Conservation (phyloP, 176 grass and related monocot genomes). For the Lolium rigidum region DNA sequence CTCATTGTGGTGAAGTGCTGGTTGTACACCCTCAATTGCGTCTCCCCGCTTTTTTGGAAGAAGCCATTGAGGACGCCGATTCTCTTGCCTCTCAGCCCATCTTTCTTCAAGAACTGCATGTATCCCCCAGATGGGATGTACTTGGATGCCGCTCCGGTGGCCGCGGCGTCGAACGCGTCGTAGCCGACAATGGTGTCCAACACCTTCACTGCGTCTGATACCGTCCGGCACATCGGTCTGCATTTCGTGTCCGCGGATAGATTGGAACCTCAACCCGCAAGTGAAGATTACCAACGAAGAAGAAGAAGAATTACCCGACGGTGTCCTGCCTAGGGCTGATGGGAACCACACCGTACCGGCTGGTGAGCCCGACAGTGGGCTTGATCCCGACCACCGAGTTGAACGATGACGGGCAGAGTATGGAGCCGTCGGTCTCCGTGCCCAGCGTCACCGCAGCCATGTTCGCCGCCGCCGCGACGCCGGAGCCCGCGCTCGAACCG, state of each 20-base stretch:
- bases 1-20: conserved; percentile 52
- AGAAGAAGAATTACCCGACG: conserved; percentile 39
- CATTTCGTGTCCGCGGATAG: neutral
- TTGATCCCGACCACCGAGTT: conserved; percentile 69
- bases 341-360: conserved; percentile 55
- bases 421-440: conserved; percentile 63
- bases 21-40: conserved; percentile 21
- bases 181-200: conserved; percentile 63
- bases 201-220: conserved; percentile 61
- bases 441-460: conserved; percentile 60
- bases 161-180: conserved; percentile 44
- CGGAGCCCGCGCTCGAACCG: conserved; percentile 51
- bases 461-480: conserved; percentile 58
- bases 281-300: neutral
- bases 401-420: conserved; percentile 46
- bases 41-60: neutral
- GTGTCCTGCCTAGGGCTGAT: conserved; percentile 51
- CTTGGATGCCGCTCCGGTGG: conserved; percentile 46
- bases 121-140: conserved; percentile 68
- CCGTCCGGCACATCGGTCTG: conserved; percentile 67
- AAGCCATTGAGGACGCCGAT: conserved; percentile 44
- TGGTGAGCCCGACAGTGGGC: conserved; percentile 60
- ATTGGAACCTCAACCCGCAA: neutral
- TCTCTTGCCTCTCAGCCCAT: conserved; percentile 61
- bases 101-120: conserved; percentile 56